phyloP scores from a whole-genome alignment of 2,329 filamentous ascomycete species.

The Fusarium redolens region DNA sequence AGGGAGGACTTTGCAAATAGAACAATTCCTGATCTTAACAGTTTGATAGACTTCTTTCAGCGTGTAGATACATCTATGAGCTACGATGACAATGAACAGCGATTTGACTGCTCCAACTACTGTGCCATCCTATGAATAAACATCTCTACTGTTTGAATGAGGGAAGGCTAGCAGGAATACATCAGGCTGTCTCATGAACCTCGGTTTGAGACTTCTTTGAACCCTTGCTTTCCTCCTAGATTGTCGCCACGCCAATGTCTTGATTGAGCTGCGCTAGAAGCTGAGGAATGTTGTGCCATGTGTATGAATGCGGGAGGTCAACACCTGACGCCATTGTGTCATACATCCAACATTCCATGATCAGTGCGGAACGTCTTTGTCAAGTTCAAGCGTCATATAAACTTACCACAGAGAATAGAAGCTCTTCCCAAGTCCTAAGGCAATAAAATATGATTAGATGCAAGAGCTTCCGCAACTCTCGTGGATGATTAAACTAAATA shows the following conservation, averaged over 20 bases:
- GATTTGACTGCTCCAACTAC: conserved; percentile 23
- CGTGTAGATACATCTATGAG: conserved; percentile 39
- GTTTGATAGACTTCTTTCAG: conserved; percentile 34
- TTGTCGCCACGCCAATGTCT: neutral
- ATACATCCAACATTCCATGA: neutral
- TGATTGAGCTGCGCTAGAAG: neutral
- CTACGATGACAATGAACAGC: conserved; percentile 42
- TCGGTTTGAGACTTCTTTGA: neutral
- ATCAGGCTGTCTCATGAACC: neutral
- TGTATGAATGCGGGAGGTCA: neutral
- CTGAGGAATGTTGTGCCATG: conserved; percentile 5
- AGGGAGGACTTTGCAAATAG: conserved; percentile 29
- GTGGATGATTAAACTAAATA: neutral
- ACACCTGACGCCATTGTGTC: neutral
- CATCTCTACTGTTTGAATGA: neutral
- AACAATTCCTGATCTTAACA: conserved; percentile 29
- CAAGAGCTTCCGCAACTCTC: neutral
- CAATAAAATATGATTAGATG: neutral
- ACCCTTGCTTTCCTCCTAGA: neutral
- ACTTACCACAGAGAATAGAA: neutral
- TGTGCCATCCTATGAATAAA: neutral
- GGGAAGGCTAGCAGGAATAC: neutral
- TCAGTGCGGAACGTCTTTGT: neutral
- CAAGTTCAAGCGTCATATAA: neutral
- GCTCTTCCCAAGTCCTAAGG: neutral